These are phyloP conservation scores for Huntiella moniliformis DNA, from an alignment of 2,329 filamentous ascomycete genomes.

Conservation along the genomic window DNA sequence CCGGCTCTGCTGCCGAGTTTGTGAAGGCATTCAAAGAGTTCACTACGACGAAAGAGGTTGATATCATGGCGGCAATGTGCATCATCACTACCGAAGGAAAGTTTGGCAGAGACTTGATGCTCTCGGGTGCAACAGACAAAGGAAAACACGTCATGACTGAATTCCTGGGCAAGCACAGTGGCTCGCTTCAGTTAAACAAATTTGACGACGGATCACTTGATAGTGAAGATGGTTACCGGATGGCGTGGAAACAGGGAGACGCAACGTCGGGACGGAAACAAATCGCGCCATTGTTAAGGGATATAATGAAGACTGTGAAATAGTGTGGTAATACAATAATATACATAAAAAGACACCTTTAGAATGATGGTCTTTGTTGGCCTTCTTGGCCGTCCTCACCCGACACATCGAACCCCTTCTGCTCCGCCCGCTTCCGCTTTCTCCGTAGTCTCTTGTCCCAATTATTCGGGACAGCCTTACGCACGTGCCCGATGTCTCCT, in stretches of 20 bases:
- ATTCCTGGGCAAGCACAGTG: slow-evolving; percentile 30
- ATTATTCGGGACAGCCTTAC: slow-evolving; percentile 7
- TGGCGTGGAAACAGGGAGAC: slow-evolving; percentile 48
- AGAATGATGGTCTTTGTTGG: slow-evolving; percentile 10
- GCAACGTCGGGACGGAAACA: slow-evolving; percentile 47
- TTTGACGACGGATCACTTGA: slow-evolving; percentile 34
- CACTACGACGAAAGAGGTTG: slow-evolving; percentile 31
- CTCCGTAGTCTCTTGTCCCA: slow-evolving; percentile 10
- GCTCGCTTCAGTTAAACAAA: slow-evolving; percentile 34
- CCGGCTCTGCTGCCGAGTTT: slow-evolving; percentile 27
- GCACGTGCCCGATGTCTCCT: slow-evolving; percentile 14
- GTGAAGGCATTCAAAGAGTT: slow-evolving; percentile 31
- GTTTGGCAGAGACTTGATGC: slow-evolving; percentile 47
- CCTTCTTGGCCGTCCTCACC: slow-evolving; percentile 11
- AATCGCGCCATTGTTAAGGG: slow-evolving; percentile 46
- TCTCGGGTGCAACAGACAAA: slow-evolving; percentile 39
- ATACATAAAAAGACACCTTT: background rate
- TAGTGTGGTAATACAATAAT: background rate
- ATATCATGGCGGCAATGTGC: slow-evolving; percentile 48
- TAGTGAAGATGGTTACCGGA: slow-evolving; percentile 26
- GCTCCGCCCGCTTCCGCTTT: slow-evolving; percentile 8
- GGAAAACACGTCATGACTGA: slow-evolving; percentile 30
- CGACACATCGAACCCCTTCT: slow-evolving; percentile 3
- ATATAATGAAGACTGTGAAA: slow-evolving; percentile 15
- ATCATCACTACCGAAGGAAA: slow-evolving; percentile 33